Percentiles rank a stretch among this genome's conserved stretches.
phyloP scores from a whole-genome alignment of 306 rosid genomes.

The Prunus mume region DNA sequence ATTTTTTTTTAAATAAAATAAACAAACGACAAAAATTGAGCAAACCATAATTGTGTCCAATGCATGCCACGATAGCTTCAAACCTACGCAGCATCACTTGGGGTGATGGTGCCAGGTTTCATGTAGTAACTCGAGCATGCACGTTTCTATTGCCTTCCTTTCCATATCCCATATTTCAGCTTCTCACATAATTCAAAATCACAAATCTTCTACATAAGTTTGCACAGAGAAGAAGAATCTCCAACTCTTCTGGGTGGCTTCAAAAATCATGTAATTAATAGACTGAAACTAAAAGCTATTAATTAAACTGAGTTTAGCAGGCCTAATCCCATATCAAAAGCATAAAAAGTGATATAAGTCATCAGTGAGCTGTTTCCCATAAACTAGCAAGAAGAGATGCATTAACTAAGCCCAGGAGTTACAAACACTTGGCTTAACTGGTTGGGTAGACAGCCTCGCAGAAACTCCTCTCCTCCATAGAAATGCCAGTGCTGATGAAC shows the following conservation, averaged over 20 bases:
- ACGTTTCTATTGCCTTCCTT: neutral
- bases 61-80: constrained; percentile 46
- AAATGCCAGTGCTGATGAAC: constrained; percentile 6
- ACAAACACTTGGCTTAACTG: neutral
- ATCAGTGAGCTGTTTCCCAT: neutral
- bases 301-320: neutral
- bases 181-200: neutral
- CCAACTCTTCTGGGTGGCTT: neutral
- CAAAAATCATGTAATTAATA: neutral
- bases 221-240: neutral
- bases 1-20: neutral
- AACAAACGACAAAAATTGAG: constrained; percentile 18
- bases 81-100: constrained; percentile 24
- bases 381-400: neutral
- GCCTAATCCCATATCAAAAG: neutral
- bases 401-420: neutral
- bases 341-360: neutral
- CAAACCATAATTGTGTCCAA: constrained; percentile 49
- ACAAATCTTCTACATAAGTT: neutral
- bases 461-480: constrained; percentile 17
- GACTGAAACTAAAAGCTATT: neutral
- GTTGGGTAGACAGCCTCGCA: constrained; percentile 8
- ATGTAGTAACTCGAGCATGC: neutral
- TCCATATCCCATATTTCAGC: constrained; percentile 6
- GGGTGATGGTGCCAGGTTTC: constrained; percentile 26